Base-by-base conservation (phyloP, 2,329 filamentous ascomycete species). In the Epichloe scottii region DNA sequence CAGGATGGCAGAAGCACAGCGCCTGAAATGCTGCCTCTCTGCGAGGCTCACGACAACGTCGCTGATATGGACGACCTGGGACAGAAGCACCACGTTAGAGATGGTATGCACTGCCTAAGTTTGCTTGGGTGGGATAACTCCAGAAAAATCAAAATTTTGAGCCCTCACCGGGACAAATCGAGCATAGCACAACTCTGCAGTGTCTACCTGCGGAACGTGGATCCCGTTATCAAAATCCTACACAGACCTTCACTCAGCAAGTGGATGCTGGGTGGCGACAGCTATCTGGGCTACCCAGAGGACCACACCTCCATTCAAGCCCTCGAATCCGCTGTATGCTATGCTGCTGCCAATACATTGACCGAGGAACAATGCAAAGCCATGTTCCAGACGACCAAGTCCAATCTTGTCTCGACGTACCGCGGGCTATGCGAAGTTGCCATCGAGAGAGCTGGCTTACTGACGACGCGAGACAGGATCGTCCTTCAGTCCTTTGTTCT, bases 401-500 rank as follows among this genome's bases (percentile, higher is more conserved):
- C 48, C 5, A 41, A 7, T 3, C 8, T 58, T 4, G 50, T 59
- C 35, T 48, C 14, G 8, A 59, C 17, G 57, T 62, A 44, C 33
- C 48, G 48, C 33, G 26, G 21, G 15, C 30, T 26, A 30, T 49
- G 48, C 26, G 48, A 49, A 39, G 41, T 44, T 0, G 56, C 59
- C 0, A 39, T 65, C 2, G 60, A 60, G 26, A 49, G 46, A 14
- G 56, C 60, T 6, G 54, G 54, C 0, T 35, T 63, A 7, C 49
- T 64, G 0, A 56, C 57, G 1, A 62, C 62, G 6, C 48, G 49
- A n/a, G 60, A 63, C 42, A 59, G 59, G 1, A 59, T 59, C 5
- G 55, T 61, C 17, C 54, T 64, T 2, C 62, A 64, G 38, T 61
- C 61, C 1, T 65, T 65, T 51, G 55, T 64, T 19, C 48, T 65